phyloP scores from a whole-genome alignment of 2,329 filamentous ascomycete genomes.

The Ophiocordyceps australis region DNA sequence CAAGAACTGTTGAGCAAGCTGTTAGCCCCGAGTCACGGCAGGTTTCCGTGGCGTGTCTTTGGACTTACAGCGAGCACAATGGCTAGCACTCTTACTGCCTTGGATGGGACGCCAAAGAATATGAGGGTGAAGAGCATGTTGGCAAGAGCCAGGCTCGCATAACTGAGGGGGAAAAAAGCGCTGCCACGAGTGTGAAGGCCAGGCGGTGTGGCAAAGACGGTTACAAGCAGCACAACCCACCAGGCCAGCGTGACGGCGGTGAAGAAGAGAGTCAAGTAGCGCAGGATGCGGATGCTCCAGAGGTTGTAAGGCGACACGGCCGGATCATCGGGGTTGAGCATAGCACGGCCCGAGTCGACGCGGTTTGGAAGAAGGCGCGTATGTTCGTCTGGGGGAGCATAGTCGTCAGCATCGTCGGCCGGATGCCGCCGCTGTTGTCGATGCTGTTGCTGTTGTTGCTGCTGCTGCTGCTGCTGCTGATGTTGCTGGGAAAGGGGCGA shows the following conservation, averaged over 20 bases:
- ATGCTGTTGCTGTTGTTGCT: constrained; percentile 5
- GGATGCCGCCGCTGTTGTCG: not conserved
- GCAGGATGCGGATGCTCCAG: constrained; percentile 69
- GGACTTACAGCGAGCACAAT: constrained; percentile 36
- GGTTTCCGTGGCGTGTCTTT: not conserved
- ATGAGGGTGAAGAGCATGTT: constrained; percentile 61
- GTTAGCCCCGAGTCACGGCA: constrained; percentile 1
- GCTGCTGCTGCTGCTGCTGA: too few species aligned
- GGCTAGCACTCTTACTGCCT: constrained; percentile 56
- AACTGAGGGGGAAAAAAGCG: constrained; percentile 82
- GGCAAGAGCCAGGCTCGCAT: constrained; percentile 58
- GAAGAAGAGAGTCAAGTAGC: constrained; percentile 63
- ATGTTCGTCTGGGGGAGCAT: constrained; percentile 26
- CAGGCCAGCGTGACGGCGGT: constrained; percentile 64
- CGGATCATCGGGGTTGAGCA: constrained; percentile 22
- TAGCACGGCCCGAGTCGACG: constrained; percentile 25
- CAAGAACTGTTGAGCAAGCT: constrained; percentile 8
- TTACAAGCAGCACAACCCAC: constrained; percentile 83
- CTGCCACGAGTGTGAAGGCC: constrained; percentile 73
- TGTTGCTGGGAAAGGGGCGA: too few species aligned
- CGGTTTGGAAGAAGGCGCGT: constrained; percentile 53
- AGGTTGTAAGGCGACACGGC: constrained; percentile 84
- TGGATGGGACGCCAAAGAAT: constrained; percentile 77
- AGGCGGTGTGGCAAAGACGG: constrained; percentile 78
- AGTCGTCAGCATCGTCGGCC: constrained; percentile 8